These are phyloP conservation scores for Trypanosoma lewisi DNA, from an alignment of 208 protist species.

Conservation along the genomic window DNA sequence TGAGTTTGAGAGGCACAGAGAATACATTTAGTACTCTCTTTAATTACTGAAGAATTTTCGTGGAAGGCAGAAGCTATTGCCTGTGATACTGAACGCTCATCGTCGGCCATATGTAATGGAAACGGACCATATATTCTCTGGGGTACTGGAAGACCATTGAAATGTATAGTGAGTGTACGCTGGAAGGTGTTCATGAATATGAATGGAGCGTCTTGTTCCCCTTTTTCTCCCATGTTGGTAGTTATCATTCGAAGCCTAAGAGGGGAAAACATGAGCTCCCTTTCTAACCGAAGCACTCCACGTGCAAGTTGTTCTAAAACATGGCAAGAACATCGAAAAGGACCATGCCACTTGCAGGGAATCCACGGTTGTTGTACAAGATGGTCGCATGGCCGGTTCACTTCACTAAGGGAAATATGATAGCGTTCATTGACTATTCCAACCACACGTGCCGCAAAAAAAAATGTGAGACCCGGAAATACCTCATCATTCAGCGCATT, in stretches of 20 bases:
- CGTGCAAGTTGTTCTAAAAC: slow-evolving; percentile 38
- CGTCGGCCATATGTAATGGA: slow-evolving; percentile 5
- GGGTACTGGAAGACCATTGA: slow-evolving; percentile 22
- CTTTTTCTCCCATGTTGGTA: neutral
- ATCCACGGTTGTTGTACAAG: slow-evolving; percentile 18
- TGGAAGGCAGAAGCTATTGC: slow-evolving; percentile 1
- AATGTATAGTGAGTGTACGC: slow-evolving; percentile 2
- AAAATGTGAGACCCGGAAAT: slow-evolving; percentile 45
- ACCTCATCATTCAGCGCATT: slow-evolving; percentile 27
- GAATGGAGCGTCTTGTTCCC: slow-evolving; percentile 14
- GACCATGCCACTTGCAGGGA: slow-evolving; percentile 51
- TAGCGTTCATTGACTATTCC: slow-evolving; percentile 16
- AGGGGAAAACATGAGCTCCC: slow-evolving; percentile 30
- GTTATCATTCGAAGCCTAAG: neutral
- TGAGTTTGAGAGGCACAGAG: slow-evolving; percentile 23
- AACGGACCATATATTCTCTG: slow-evolving; percentile 13
- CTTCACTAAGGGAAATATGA: slow-evolving; percentile 2
- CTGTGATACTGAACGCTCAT: neutral
- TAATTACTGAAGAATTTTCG: neutral
- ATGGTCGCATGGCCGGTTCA: slow-evolving; percentile 18
- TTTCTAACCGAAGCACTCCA: slow-evolving; percentile 31
- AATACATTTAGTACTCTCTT: slow-evolving; percentile 17
- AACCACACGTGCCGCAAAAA: slow-evolving; percentile 35
- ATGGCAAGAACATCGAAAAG: slow-evolving; percentile 55
- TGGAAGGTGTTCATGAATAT: slow-evolving; percentile 9